Evolutionary conservation across 495 filamentous ascomycete genomes (phyloP), one percentile per base, ranked within the genome.

Genomic region (Penicillium goetzii): DNA sequence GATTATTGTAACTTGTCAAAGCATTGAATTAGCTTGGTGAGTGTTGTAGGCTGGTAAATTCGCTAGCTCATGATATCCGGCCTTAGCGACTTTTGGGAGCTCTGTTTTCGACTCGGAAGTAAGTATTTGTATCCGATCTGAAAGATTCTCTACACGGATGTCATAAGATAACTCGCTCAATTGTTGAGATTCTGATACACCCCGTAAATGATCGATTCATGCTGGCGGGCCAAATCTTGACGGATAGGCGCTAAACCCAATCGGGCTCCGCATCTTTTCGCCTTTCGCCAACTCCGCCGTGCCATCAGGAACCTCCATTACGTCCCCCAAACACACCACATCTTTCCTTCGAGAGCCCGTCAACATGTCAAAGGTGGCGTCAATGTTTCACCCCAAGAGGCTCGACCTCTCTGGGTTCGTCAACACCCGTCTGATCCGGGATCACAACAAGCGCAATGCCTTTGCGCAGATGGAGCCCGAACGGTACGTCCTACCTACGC

Each of bases 361-460:
- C 62, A 68, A 60, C 52, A 73, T 75, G 70, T 64, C 65, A 1
- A 73, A 68, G 47, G 64, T 65, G 61, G 65, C 66, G 33, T 86
- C 91, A 30, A 87, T 89, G 72, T 97, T 95, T 78, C 81, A 92
- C 71, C 81, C 92, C 15, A 96, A 96, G 81, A 91, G 85, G 80
- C 86, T 97, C 36, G 91, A 96, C 66, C 78, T 99, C 61, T 87
- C 90, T 67, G 89, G 91, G 70, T 97, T 89, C 72, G 76, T 92
- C 77, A 97, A 98, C 71, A 83, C 86, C 74, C 86, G 87, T 56
- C 79, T 91, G 58, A 89, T 99, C 72, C 91, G 94, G 64, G 95
- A 98, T 72, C 91, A 97, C 80, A 90, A 92, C 56, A 98, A 97
- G 85, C 89, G 94, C 59, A 95, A 95, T 81, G 92, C 91, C 30